These are phyloP conservation scores for Colletotrichum brevisporum DNA, from an alignment of 2,329 filamentous ascomycete genomes.

Conservation along the genomic window DNA sequence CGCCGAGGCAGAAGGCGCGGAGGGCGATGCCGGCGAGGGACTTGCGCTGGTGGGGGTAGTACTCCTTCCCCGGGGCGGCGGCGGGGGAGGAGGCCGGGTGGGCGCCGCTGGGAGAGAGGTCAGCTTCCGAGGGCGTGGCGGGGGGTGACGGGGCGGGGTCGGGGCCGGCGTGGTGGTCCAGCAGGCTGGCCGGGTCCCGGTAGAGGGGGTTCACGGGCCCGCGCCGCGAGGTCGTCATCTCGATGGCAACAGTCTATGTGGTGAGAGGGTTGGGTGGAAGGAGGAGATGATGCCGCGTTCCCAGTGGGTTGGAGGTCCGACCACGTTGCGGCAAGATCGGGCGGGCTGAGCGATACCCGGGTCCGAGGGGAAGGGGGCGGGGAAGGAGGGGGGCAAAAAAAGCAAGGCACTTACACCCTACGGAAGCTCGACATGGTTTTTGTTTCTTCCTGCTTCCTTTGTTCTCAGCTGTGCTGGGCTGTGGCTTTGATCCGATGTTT, in stretches of 20 bases:
- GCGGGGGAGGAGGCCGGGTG: conserved; percentile 39
- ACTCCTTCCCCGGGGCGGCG: conserved; percentile 48
- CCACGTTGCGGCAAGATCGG: conserved; percentile 9
- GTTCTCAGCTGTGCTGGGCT: not conserved
- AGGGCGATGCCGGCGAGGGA: conserved; percentile 73
- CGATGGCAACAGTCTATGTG: conserved; percentile 24
- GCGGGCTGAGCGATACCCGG: conserved; percentile 9
- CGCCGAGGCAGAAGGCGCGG: conserved; percentile 69
- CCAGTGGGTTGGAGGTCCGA: not conserved
- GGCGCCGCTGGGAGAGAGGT: conserved; percentile 36
- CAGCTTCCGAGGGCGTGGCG: conserved; percentile 38
- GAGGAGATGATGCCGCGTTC: not conserved
- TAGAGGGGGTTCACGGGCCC: conserved; percentile 28
- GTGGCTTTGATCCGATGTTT: conserved; percentile 4
- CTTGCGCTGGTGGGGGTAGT: conserved; percentile 64
- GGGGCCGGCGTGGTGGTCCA: not conserved
- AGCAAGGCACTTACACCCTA: conserved; percentile 33
- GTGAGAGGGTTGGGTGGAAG: conserved; percentile 30
- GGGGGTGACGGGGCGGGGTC: not conserved
- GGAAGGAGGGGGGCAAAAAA: not conserved
- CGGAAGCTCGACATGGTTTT: conserved; percentile 34
- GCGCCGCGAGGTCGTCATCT: conserved; percentile 17
- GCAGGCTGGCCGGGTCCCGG: conserved; percentile 2
- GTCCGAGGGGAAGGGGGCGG: conserved; percentile 5
- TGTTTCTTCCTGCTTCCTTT: not conserved